Evolutionary conservation across 192 early-diverging fungal species (phyloP).

Genomic region (Entomortierella parvispora): DNA sequence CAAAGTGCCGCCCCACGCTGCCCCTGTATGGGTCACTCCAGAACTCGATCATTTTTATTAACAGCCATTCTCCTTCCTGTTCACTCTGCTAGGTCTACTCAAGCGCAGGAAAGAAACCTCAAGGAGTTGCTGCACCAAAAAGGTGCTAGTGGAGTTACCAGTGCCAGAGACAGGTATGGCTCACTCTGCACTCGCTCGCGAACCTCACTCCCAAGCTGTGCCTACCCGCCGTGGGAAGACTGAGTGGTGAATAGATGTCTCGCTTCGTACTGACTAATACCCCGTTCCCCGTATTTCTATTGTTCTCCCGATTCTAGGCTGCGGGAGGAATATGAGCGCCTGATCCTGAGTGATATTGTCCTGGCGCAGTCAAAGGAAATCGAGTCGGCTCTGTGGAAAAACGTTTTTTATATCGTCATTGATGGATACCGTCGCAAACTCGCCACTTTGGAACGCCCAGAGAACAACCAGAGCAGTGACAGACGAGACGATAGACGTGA

Average conservation of each 20-base stretch:
- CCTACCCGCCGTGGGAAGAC: too few species aligned
- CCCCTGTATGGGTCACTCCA: too few species aligned
- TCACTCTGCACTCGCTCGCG: neutral
- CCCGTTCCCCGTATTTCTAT: slow-evolving; percentile 4
- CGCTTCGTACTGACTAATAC: slow-evolving; percentile 3
- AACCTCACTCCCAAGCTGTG: neutral
- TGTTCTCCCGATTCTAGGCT: slow-evolving; percentile 31
- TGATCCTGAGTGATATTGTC: slow-evolving; percentile 56
- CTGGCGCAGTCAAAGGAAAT: slow-evolving; percentile 59
- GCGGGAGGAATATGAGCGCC: slow-evolving; percentile 55
- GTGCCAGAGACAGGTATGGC: slow-evolving; percentile 47
- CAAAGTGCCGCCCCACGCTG: neutral
- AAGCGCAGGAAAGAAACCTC: slow-evolving; percentile 33
- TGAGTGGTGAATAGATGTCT: too few species aligned
- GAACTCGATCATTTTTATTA: too few species aligned
- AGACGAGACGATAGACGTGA: slow-evolving; percentile 8
- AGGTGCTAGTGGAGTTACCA: slow-evolving; percentile 35
- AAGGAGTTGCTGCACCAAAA: slow-evolving; percentile 45
- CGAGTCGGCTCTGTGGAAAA: slow-evolving; percentile 58
- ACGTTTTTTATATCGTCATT: slow-evolving; percentile 62
- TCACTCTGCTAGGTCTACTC: slow-evolving; percentile 47
- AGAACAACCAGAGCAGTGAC: slow-evolving; percentile 32
- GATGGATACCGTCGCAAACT: slow-evolving; percentile 59
- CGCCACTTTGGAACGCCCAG: slow-evolving; percentile 30
- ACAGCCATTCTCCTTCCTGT: too few species aligned